phyloP scores from a whole-genome alignment of 768 basidiomycete species.

The Mycena haematopus region DNA sequence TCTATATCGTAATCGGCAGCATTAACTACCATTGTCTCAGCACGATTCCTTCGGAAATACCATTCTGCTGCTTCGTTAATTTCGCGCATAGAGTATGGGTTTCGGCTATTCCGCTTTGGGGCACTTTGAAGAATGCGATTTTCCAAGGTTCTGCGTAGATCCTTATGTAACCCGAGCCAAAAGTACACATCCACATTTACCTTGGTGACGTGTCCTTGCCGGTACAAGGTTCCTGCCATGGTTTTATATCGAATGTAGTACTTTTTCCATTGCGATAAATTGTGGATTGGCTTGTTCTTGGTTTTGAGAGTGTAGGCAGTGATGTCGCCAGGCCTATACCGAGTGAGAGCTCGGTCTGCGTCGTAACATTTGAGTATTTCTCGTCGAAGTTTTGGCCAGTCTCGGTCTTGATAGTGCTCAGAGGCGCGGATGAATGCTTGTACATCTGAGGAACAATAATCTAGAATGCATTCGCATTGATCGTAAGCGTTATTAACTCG shows the following conservation, averaged over 20 bases:
- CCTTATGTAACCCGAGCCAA: too few species aligned
- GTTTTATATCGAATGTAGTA: constrained; percentile 19
- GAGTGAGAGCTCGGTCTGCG: constrained; percentile 14
- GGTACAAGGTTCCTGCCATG: constrained; percentile 20
- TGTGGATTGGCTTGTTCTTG: neutral
- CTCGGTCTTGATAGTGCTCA: neutral
- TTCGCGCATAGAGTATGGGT: too few species aligned
- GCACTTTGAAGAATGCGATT: too few species aligned
- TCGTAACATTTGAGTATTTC: constrained; percentile 23
- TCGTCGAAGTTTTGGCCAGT: constrained; percentile 7
- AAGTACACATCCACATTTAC: too few species aligned
- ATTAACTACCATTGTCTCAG: constrained; percentile 1
- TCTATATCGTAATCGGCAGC: neutral
- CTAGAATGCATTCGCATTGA: constrained; percentile 17
- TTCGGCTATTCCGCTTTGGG: too few species aligned
- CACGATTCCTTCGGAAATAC: constrained; percentile 15
- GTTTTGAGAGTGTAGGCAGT: constrained; percentile 8
- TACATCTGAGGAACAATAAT: constrained; percentile 23
- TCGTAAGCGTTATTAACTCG: constrained; percentile 8
- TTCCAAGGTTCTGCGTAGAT: too few species aligned
- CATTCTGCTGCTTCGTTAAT: neutral
- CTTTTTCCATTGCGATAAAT: constrained; percentile 19
- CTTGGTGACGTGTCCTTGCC: neutral
- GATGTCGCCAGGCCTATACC: constrained; percentile 14
- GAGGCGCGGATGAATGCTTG: neutral